A percentile compares a stretch with the other conserved stretches of the same genome.
phyloP scores from a whole-genome alignment of 2,329 filamentous ascomycete genomes.

The Colletotrichum siamense region DNA sequence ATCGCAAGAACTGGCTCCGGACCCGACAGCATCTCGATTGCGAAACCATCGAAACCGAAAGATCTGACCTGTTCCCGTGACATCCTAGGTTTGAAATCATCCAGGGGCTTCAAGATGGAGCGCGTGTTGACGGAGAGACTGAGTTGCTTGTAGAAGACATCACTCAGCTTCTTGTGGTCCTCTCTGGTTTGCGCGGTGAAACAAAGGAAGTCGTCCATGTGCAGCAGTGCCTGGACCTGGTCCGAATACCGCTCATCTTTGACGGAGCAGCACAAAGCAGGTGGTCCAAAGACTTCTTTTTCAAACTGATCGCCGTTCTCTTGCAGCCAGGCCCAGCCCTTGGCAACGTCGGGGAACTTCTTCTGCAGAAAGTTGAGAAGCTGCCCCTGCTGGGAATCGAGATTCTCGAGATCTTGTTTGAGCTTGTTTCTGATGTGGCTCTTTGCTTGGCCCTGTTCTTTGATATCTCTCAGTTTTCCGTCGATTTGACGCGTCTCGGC shows the following conservation, averaged over 20 bases:
- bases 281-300: conserved; percentile 79
- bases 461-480: conserved; percentile 46
- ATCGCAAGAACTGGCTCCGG: conserved; percentile 86
- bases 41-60: conserved; percentile 79
- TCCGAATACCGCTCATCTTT: conserved; percentile 72
- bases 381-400: conserved; percentile 79
- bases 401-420: conserved; percentile 56
- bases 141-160: conserved; percentile 67
- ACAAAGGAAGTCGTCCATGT: conserved; percentile 59
- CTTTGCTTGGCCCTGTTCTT: conserved; percentile 47
- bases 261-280: conserved; percentile 80
- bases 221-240: conserved; percentile 58
- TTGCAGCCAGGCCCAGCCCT: conserved; percentile 84
- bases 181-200: conserved; percentile 78
- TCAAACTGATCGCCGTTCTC: conserved; percentile 73
- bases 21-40: conserved; percentile 79
- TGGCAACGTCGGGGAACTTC: conserved; percentile 66
- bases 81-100: conserved; percentile 60
- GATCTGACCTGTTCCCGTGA: conserved; percentile 56
- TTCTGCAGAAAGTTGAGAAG: conserved; percentile 70
- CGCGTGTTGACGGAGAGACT: conserved; percentile 76
- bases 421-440: conserved; percentile 40
- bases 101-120: conserved; percentile 60
- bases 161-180: conserved; percentile 77
- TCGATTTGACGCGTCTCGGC: conserved; percentile 42